Conservation (phyloP, 140 eudicot species). For the Anethum foeniculum region DNA sequence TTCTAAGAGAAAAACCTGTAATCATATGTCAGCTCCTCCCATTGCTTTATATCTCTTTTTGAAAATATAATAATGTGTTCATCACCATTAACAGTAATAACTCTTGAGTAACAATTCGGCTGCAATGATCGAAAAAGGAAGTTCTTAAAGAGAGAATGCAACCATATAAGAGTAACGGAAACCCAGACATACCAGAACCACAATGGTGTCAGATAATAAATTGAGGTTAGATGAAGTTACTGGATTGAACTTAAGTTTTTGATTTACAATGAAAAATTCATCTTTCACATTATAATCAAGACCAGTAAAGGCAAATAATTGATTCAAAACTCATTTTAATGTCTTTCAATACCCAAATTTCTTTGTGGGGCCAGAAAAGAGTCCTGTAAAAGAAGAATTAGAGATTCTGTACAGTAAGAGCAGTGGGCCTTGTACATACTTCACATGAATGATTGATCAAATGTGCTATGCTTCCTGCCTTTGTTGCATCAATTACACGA, state of each 20-base stretch:
- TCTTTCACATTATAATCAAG: not conserved
- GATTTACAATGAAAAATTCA: not conserved
- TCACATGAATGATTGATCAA: constrained; percentile 96
- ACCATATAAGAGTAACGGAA: not conserved
- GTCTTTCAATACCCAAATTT: not conserved
- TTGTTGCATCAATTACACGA: constrained; percentile 93
- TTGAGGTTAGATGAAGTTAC: not conserved
- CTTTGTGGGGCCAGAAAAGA: not conserved
- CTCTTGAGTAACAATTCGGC: constrained; percentile 98
- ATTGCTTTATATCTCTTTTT: constrained; percentile 79
- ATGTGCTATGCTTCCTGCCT: constrained; percentile 99
- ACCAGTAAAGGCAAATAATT: not conserved
- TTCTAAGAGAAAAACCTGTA: constrained; percentile 53
- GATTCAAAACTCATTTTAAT: not conserved
- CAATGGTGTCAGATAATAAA: not conserved
- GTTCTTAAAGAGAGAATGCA: not conserved
- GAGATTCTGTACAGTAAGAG: not conserved
- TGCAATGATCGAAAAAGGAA: constrained; percentile 28
- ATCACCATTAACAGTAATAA: constrained; percentile 73
- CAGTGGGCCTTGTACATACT: constrained; percentile 42
- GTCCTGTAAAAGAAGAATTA: not conserved
- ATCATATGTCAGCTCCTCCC: constrained; percentile 96
- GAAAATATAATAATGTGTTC: constrained; percentile 95
- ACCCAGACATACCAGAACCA: not conserved
- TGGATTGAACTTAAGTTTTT: not conserved